Percentiles rank a stretch among this genome's conserved stretches.
Evolutionary conservation across 2,329 filamentous ascomycete genomes (phyloP).

Genomic region (Daldinia eschscholtzii): DNA sequence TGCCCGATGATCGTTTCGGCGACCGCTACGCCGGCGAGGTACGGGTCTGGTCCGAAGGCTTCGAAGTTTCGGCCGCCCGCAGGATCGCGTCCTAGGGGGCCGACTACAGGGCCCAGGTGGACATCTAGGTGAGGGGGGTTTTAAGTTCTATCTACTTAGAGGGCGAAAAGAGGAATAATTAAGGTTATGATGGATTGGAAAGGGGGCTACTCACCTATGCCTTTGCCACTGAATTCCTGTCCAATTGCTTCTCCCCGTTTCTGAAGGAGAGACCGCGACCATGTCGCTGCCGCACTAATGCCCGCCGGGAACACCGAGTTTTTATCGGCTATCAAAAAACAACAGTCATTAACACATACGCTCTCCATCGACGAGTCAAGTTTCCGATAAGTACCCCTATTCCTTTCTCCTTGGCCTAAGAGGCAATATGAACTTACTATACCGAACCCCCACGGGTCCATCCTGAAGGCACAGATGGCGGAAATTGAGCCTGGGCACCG

Average conservation of each 20-base stretch:
- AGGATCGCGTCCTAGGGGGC: conserved; percentile 74
- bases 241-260: conserved; percentile 78
- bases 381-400: neutral
- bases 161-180: neutral
- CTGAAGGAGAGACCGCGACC: conserved; percentile 75
- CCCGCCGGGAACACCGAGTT: conserved; percentile 79
- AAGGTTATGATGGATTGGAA: neutral
- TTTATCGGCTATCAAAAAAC: conserved; percentile 62
- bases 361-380: neutral
- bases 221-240: conserved; percentile 77
- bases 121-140: conserved; percentile 63
- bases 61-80: conserved; percentile 80
- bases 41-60: conserved; percentile 77
- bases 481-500: conserved; percentile 68
- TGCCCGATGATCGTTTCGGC: conserved; percentile 81
- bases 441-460: conserved; percentile 76
- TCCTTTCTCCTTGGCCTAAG: neutral
- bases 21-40: conserved; percentile 77
- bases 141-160: neutral
- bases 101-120: conserved; percentile 70
- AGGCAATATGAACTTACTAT: conserved; percentile 51
- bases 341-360: conserved; percentile 9
- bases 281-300: conserved; percentile 78
- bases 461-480: conserved; percentile 76
- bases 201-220: conserved; percentile 58